These are phyloP conservation scores for Metschnikowia continentalis DNA, from an alignment of 805 yeast genomes.

Conservation along the genomic window DNA sequence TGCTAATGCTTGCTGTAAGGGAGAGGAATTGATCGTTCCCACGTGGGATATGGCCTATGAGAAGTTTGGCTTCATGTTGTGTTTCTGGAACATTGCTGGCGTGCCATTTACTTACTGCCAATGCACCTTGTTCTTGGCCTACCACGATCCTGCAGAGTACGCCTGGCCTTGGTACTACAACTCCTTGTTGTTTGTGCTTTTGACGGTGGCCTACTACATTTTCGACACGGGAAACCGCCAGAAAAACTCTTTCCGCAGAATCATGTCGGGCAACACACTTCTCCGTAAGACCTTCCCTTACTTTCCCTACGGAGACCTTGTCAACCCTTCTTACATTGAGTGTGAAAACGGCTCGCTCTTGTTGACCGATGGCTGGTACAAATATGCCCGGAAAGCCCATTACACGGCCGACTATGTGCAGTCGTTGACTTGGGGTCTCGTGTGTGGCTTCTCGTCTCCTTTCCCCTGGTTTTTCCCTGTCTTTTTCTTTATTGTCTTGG, in stretches of 20 bases:
- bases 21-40: constrained; percentile 95
- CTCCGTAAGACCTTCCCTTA: constrained; percentile 90
- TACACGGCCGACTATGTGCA: constrained; percentile 93
- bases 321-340: constrained; percentile 78
- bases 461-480: constrained; percentile 96
- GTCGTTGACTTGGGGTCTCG: constrained; percentile 85
- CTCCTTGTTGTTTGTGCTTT: constrained; percentile 48
- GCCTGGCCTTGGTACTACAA: constrained; percentile 64
- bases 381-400: constrained; percentile 87
- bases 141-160: constrained; percentile 83
- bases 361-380: constrained; percentile 92
- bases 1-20: constrained; percentile 96
- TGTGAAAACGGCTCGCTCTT: constrained; percentile 82
- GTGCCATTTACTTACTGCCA: constrained; percentile 98
- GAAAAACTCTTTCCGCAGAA: constrained; percentile 86
- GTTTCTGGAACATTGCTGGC: constrained; percentile 99
- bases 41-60: constrained; percentile 99
- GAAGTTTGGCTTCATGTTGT: constrained; percentile 97
- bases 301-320: constrained; percentile 77
- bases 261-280: constrained; percentile 71
- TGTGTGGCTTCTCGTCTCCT: constrained; percentile 82
- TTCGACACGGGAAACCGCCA: constrained; percentile 95
- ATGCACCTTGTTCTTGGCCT: constrained; percentile 76
- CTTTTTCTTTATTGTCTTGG: constrained; percentile 81
- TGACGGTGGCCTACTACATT: constrained; percentile 77